Evolutionary conservation across 495 filamentous ascomycete genomes (phyloP).

Genomic region (Penicillium roqueforti): DNA sequence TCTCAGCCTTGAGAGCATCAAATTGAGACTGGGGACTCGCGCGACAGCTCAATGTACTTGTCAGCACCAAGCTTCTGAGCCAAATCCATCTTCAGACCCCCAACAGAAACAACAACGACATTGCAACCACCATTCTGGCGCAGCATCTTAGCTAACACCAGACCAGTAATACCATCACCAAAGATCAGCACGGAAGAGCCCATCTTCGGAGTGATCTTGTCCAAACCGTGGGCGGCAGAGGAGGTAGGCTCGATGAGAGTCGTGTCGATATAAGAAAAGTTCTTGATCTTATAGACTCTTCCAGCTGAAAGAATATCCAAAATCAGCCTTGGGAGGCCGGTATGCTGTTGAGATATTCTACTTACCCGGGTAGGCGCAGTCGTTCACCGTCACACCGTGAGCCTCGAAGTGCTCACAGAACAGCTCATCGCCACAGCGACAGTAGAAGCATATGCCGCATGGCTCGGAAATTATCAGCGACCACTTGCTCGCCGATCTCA

Average conservation of each 20-base stretch:
- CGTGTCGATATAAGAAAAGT: conserved; percentile 66
- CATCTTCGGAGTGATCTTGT: conserved; percentile 67
- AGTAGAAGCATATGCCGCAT: conserved; percentile 71
- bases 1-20: conserved; percentile 56
- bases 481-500: conserved; percentile 60
- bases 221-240: conserved; percentile 65
- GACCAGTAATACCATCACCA: conserved; percentile 65
- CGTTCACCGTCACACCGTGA: conserved; percentile 61
- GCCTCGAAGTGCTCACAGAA: conserved; percentile 68
- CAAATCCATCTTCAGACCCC: conserved; percentile 65
- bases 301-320: conserved; percentile 32
- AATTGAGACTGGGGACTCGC: conserved; percentile 55
- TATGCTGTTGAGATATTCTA: background rate
- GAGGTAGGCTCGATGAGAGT: conserved; percentile 70
- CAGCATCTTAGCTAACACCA: conserved; percentile 59
- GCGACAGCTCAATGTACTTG: conserved; percentile 58
- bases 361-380: conserved; percentile 48
- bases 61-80: conserved; percentile 65
- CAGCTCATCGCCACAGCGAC: conserved; percentile 61
- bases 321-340: background rate
- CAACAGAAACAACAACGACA: conserved; percentile 62
- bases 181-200: conserved; percentile 63
- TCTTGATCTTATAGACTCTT: conserved; percentile 66
- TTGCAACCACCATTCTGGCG: conserved; percentile 61
- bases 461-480: conserved; percentile 55